These are phyloP conservation scores for Coffea eugenioides DNA, from an alignment of 257 asterid species.

Conservation along the genomic window DNA sequence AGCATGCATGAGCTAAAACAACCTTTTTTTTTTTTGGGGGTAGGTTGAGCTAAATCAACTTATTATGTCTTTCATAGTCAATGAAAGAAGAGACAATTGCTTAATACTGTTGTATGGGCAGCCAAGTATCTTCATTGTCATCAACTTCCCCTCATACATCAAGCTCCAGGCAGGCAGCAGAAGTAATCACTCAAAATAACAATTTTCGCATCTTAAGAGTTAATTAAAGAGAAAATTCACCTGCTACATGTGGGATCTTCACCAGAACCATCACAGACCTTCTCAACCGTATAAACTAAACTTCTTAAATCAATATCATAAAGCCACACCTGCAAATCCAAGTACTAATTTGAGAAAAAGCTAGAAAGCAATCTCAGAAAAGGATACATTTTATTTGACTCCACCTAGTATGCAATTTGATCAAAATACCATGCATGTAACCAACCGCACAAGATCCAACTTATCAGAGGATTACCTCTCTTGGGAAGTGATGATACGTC, in stretches of 20 bases:
- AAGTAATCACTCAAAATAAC: neutral
- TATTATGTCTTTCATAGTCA: neutral
- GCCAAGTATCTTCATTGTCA: neutral
- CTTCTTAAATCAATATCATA: constrained; percentile 50
- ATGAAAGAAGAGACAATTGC: constrained; percentile 1
- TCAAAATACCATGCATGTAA: neutral
- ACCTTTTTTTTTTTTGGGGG: no score
- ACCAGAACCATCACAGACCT: constrained; percentile 87
- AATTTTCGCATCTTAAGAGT: neutral
- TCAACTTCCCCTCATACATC: neutral
- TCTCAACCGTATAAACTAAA: constrained; percentile 60
- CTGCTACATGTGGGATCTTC: constrained; percentile 99
- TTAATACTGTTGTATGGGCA: no score
- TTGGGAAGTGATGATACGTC: constrained; percentile 88
- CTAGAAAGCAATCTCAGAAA: neutral
- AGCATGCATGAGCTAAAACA: no score
- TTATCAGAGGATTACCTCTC: constrained; percentile 61
- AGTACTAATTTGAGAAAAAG: neutral
- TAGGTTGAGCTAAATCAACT: no score
- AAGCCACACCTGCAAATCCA: constrained; percentile 77
- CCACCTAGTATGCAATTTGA: neutral
- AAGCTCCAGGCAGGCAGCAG: neutral
- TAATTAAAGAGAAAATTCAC: constrained; percentile 33
- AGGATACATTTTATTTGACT: neutral
- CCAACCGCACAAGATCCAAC: neutral